These are phyloP conservation scores for Sapria himalayana DNA, from an alignment of 345 rosid species.

Conservation along the genomic window DNA sequence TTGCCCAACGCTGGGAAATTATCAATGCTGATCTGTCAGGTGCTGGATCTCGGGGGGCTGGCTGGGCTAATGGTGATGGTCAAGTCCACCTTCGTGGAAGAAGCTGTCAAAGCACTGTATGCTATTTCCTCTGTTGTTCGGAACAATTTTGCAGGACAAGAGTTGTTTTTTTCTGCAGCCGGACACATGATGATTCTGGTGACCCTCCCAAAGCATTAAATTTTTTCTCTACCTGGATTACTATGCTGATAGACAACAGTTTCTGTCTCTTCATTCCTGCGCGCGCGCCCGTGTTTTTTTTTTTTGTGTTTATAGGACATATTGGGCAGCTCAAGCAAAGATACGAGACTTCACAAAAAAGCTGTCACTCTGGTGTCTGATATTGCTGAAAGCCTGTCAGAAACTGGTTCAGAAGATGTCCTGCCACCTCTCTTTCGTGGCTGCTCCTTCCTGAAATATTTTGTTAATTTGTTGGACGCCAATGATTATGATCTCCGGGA, in stretches of 20 bases:
- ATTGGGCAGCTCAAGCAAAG: slow-evolving; percentile 30
- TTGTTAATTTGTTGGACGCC: slow-evolving; percentile 42
- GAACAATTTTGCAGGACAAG: slow-evolving; percentile 56
- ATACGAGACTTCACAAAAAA: slow-evolving; percentile 52
- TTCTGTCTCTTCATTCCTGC: background rate
- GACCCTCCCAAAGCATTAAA: slow-evolving; percentile 3
- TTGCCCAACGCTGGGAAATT: slow-evolving; percentile 3
- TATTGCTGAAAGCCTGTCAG: slow-evolving; percentile 40
- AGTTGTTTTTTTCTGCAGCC: slow-evolving; percentile 46
- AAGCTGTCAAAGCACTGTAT: slow-evolving; percentile 73
- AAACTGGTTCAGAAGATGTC: slow-evolving; percentile 20
- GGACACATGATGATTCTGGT: slow-evolving; percentile 88
- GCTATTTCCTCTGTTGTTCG: slow-evolving; percentile 71
- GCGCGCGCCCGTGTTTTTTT: too few species aligned
- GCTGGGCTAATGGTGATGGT: slow-evolving; percentile 45
- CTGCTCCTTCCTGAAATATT: slow-evolving; percentile 42
- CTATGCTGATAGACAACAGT: too few species aligned
- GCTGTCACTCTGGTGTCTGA: slow-evolving; percentile 64
- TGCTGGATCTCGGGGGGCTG: slow-evolving; percentile 59
- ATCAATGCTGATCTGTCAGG: slow-evolving; percentile 16
- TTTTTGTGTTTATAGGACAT: slow-evolving; percentile 26
- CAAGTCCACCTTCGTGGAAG: slow-evolving; percentile 40
- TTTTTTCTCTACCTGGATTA: too few species aligned
- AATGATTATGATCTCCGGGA: slow-evolving; percentile 80
- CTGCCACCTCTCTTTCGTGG: slow-evolving; percentile 34